Base-by-base conservation (phyloP, 2,329 filamentous ascomycete species). In the Aspergillus luchuensis region DNA sequence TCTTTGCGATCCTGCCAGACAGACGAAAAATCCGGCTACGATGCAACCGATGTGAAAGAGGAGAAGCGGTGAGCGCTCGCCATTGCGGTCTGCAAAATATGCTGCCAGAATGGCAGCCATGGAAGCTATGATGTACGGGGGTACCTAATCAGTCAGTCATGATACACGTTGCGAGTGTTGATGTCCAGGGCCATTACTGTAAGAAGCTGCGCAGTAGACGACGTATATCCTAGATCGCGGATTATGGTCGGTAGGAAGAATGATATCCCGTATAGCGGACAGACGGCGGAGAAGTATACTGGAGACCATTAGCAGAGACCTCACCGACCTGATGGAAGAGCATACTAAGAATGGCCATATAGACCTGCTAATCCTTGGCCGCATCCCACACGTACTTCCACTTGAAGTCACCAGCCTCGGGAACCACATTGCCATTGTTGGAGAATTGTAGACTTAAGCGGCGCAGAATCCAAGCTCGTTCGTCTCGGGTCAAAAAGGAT, bases 11-110 rank as follows among this genome's bases (percentile, higher is more conserved):
- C 68, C 2, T 71, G 72, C 11, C 71, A 68, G 11, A 73, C 72
- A 15, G 79, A 87, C 84, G 25, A 84, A 77, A 60, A 86, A 88
- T 0, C 87, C 87, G 2, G 85, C 74, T 2, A 84, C 74, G 72
- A 87, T 86, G 56, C 82, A 67, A 17, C 77, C 72, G 67, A 88
- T 78, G 70, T 82, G 82, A 13, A 77, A 73, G 11, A 88, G 72
- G 52, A 89, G 81, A 61, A 86, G 88, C 0, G 84, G 84, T n/a
- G 75, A 78, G 30, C 77, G 71, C 68, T 84, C 83, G 25, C 83
- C 82, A 0, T 80, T 74, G 5, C 78, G 76, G 65, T 89, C 87
- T 0, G 87, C 87, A 78, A 86, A 66, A 64, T 81, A 87, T 0
- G 86, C 86, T 0, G 81, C 78, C 5, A 64, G 49, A 5, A 80